Percentiles rank a stretch among this genome's conserved stretches.
Conservation (phyloP, 345 rosid species). For the Leavenworthia alabamica region DNA sequence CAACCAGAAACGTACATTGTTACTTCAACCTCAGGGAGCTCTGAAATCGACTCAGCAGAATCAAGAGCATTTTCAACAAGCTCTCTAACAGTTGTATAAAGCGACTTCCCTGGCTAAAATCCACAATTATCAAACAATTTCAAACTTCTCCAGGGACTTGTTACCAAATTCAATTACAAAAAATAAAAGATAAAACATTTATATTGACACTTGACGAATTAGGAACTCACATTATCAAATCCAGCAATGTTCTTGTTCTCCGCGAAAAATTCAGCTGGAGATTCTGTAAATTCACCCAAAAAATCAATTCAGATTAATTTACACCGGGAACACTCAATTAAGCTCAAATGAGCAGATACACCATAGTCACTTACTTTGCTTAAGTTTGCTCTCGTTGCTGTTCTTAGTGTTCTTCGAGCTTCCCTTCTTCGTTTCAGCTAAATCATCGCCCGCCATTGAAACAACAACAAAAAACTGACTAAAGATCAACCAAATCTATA, state of each 20-base stretch:
- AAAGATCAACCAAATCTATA: conserved; percentile 3
- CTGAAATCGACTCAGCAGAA: conserved; percentile 87
- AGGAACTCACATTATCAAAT: conserved; percentile 73
- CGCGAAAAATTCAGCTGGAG: conserved; percentile 97
- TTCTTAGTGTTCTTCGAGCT: conserved; percentile 50
- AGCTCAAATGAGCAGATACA: not conserved
- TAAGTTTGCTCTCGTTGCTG: conserved; percentile 67
- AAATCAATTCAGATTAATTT: not conserved
- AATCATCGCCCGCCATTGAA: conserved; percentile 42
- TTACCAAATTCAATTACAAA: not conserved
- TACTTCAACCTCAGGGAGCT: conserved; percentile 80
- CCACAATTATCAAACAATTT: conserved; percentile 15
- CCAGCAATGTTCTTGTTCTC: conserved; percentile 99
- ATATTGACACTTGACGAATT: not conserved
- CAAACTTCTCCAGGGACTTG: not conserved
- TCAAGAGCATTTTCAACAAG: conserved; percentile 93
- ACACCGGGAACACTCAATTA: not conserved
- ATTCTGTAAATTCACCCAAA: conserved; percentile 48
- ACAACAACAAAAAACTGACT: not conserved
- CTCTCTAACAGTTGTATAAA: conserved; percentile 88
- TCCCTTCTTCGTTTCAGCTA: conserved; percentile 49
- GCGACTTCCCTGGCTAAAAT: conserved; percentile 82
- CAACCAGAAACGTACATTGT: conserved; percentile 50
- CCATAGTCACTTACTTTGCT: conserved; percentile 56
- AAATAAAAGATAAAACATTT: not conserved